Evolutionary conservation across 345 rosid species (phyloP), one percentile per base, ranked within the genome.

Genomic region (Toxicodendron radicans): DNA sequence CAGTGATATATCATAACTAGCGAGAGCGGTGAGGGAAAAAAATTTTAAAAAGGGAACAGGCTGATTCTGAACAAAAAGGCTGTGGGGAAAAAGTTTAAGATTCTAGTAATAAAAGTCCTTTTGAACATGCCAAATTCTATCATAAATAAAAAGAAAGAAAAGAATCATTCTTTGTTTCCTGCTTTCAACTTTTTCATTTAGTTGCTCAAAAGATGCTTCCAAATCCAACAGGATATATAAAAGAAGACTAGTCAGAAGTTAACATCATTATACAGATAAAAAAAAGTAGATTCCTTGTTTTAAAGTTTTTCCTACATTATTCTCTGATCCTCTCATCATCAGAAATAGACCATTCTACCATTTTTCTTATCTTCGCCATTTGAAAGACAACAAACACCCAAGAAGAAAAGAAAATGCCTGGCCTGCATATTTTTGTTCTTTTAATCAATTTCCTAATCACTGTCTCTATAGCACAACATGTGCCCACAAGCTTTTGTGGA

Each of bases 401-500:
- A 54, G 17, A 54, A 45, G 30, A 53, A 23, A 68, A 51, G 9
- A 73, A 75, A 77, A 83, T 71, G 73, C 54, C 62, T 7, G 18
- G 66, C 70, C 78, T 76, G 12, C 20, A 32, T 66, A 32, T 30
- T 58, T 48, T 80, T 21, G 52, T 79, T 33, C 54, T 79, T 23
- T 53, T 66, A 46, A 73, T 80, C 46, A 58, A 51, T 54, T 71
- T 76, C 76, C 74, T 71, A 58, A 49, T 80, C 61, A 49, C 14
- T 49, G 16, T 18, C 67, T 72, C 76, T 46, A 59, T 27, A 9
- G 79, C 83, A 30, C 48, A 68, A 59, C 46, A 60, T 23, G 43
- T 59, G 64, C 74, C 76, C 13, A 61, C 80, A 24, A 58, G 52
- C 24, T 66, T 71, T 32, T 85, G 86, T 74, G 88, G 86, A 21